Evolutionary conservation across 75 land plant species (phyloP).

Genomic region (Pinus albicaulis): DNA sequence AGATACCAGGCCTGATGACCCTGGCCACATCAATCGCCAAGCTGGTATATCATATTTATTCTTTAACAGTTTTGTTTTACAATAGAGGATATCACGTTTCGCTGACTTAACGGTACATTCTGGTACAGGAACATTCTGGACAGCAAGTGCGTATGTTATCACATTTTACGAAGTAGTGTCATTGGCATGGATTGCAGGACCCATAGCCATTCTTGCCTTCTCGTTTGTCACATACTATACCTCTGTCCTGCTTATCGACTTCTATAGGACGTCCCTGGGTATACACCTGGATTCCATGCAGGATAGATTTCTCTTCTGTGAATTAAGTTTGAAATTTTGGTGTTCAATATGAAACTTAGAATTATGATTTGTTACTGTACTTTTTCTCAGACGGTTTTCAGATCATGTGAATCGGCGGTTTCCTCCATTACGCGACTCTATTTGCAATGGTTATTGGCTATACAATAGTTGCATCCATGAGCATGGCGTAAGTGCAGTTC

Average conservation of each 20-base stretch:
- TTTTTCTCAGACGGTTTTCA: conserved; percentile 29
- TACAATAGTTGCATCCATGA: conserved; percentile 63
- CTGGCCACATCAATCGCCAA: not conserved
- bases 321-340: not conserved
- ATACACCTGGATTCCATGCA: too few relatives aligned
- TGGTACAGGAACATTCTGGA: conserved; percentile 44
- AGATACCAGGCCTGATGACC: conserved; percentile 5
- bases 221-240: conserved; percentile 56
- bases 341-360: not conserved
- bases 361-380: not conserved
- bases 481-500: conserved; percentile 78
- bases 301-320: conserved; percentile 24
- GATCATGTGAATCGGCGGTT: conserved; percentile 32
- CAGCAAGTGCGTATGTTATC: conserved; percentile 78
- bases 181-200: conserved; percentile 82
- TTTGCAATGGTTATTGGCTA: conserved; percentile 57
- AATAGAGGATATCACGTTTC: too few relatives aligned
- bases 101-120: too few relatives aligned
- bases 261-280: conserved; percentile 64
- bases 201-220: conserved; percentile 46
- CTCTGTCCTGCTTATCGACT: conserved; percentile 61
- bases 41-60: too few relatives aligned
- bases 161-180: conserved; percentile 78
- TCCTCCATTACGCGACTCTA: conserved; percentile 48
- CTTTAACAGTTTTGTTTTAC: not conserved